Conservation (phyloP, 768 basidiomycete species). For the Tylopilus rubrobrunneus region DNA sequence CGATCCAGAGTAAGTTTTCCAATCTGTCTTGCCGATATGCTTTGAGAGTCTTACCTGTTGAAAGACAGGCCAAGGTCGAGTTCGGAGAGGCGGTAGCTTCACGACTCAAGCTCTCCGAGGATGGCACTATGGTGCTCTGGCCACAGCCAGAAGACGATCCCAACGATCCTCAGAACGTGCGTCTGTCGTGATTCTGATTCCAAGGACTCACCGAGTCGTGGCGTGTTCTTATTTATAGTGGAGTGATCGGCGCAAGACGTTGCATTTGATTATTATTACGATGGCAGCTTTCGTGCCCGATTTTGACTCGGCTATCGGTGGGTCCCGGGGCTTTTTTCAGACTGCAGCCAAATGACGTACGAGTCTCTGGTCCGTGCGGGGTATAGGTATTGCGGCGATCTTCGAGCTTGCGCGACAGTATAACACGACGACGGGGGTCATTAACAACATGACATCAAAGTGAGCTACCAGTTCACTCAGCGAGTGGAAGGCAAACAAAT, state of each 20-base stretch:
- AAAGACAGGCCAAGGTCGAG: slow-evolving; percentile 43
- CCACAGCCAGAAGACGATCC: slow-evolving; percentile 50
- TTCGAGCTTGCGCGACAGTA: slow-evolving; percentile 45
- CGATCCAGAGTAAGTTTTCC: slow-evolving; percentile 49
- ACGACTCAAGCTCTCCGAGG: slow-evolving; percentile 42
- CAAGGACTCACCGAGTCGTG: neutral
- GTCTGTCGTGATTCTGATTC: slow-evolving; percentile 5
- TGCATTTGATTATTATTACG: slow-evolving; percentile 47
- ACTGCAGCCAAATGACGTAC: neutral
- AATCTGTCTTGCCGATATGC: too few relatives aligned
- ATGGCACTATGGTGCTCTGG: slow-evolving; percentile 49
- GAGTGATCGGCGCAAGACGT: slow-evolving; percentile 39
- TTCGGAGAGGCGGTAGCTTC: slow-evolving; percentile 46
- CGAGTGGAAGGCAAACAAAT: neutral
- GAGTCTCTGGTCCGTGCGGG: neutral
- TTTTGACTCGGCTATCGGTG: slow-evolving; percentile 51
- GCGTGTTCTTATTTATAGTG: slow-evolving; percentile 31
- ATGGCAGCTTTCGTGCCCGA: slow-evolving; percentile 53
- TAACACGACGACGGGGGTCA: slow-evolving; percentile 42
- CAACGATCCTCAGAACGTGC: slow-evolving; percentile 52
- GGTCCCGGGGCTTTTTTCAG: neutral
- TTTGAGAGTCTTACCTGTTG: neutral
- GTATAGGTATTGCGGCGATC: slow-evolving; percentile 45
- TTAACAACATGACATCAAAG: slow-evolving; percentile 51
- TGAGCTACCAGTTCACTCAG: slow-evolving; percentile 4